phyloP scores from a whole-genome alignment of 1,139 yeast genomes.

The Diutina catenulata region DNA sequence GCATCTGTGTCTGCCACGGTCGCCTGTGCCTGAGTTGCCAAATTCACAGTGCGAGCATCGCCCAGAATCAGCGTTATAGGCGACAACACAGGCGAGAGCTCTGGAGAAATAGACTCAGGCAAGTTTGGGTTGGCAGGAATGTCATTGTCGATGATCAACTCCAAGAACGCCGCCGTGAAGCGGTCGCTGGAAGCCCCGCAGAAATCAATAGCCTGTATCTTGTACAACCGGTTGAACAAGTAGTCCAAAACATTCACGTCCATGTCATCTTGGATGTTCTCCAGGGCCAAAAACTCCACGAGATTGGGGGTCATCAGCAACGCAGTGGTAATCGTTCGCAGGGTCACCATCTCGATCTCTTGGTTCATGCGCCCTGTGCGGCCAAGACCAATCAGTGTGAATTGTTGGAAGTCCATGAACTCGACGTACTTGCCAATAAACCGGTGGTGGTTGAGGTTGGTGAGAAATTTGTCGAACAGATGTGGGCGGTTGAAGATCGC shows the following conservation, averaged over 20 bases:
- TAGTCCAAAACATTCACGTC: conserved; percentile 47
- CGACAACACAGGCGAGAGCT: conserved; percentile 4
- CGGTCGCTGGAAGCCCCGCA: conserved; percentile 73
- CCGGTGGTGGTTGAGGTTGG: conserved; percentile 37
- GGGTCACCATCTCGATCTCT: conserved; percentile 85
- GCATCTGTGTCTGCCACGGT: too few relatives aligned
- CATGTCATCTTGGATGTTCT: conserved; percentile 78
- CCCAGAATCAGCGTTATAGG: conserved; percentile 6
- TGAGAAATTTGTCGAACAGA: conserved; percentile 62
- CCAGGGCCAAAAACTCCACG: conserved; percentile 71
- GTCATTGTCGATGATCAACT: conserved; percentile 15
- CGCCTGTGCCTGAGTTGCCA: too few relatives aligned
- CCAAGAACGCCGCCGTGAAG: conserved; percentile 53
- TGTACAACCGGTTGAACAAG: conserved; percentile 47
- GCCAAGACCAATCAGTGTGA: conserved; percentile 85
- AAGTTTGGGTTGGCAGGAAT: conserved; percentile 7
- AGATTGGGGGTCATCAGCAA: conserved; percentile 54
- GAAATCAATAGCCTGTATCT: conserved; percentile 66
- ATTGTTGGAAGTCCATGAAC: conserved; percentile 76
- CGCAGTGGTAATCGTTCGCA: conserved; percentile 54
- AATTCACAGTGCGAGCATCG: too few relatives aligned
- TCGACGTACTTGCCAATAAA: conserved; percentile 57
- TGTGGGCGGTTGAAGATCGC: conserved; percentile 74
- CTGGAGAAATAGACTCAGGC: conserved; percentile 8
- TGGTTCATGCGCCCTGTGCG: conserved; percentile 82